Evolutionary conservation across 1,139 yeast species (phyloP).

Genomic region (Candida sanyaensis): DNA sequence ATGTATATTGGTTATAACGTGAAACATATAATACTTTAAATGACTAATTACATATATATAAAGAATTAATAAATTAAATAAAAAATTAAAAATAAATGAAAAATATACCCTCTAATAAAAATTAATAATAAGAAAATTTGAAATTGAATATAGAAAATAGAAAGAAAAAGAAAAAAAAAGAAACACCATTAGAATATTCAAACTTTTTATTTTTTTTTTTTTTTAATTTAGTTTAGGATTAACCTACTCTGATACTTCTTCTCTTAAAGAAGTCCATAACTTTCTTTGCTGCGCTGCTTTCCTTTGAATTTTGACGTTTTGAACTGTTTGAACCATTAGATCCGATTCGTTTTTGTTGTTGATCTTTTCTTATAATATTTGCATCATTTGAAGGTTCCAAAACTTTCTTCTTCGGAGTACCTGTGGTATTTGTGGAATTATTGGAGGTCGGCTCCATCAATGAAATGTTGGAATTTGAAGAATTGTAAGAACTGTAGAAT

Average conservation of each 20-base stretch:
- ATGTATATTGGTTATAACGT: no score
- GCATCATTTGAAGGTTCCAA: constrained; percentile 44
- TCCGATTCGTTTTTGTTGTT: constrained; percentile 19
- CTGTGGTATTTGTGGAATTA: constrained; percentile 12
- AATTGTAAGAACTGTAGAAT: constrained; percentile 44
- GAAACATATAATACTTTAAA: not conserved
- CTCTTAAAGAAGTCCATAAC: constrained; percentile 83
- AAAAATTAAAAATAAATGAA: not conserved
- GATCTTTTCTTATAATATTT: constrained; percentile 23
- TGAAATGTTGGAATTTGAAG: constrained; percentile 22
- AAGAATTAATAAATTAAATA: not conserved
- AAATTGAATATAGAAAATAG: not conserved
- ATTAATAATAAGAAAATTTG: not conserved
- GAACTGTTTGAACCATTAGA: constrained; percentile 15
- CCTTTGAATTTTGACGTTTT: constrained; percentile 30
- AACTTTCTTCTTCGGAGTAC: constrained; percentile 25
- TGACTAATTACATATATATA: not conserved
- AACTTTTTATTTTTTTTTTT: not conserved
- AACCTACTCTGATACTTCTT: constrained; percentile 56
- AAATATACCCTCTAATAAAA: not conserved
- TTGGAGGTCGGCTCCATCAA: constrained; percentile 15
- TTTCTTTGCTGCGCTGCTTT: constrained; percentile 72
- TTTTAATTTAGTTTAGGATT: not conserved
- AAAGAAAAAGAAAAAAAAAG: not conserved
- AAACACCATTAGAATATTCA: not conserved